phyloP scores from a whole-genome alignment of 768 basidiomycete species.

The Russula brevipes region DNA sequence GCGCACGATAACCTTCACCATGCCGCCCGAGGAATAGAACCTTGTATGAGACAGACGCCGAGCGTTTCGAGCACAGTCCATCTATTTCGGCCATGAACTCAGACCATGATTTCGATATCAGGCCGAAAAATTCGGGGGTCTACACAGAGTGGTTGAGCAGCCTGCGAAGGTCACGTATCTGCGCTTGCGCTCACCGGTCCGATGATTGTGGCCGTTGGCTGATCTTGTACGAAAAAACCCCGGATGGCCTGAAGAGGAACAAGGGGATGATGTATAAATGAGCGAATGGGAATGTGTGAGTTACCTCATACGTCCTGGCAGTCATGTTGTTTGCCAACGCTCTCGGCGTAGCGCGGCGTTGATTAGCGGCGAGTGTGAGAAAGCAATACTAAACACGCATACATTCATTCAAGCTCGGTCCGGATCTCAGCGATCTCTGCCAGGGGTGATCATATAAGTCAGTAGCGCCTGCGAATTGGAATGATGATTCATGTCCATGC shows the following conservation, averaged over 20 bases:
- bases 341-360: too few relatives aligned
- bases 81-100: constrained; percentile 1
- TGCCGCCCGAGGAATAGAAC: constrained; percentile 19
- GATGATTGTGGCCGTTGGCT: not conserved
- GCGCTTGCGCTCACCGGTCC: constrained; percentile 13
- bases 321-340: not conserved
- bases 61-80: not conserved
- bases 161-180: not conserved
- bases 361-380: too few relatives aligned
- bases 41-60: constrained; percentile 12
- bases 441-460: not conserved
- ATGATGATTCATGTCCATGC: too few relatives aligned
- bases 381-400: too few relatives aligned
- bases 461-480: too few relatives aligned
- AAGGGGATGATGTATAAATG: not conserved
- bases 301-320: constrained; percentile 13
- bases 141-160: not conserved
- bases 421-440: too few relatives aligned
- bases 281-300: not conserved
- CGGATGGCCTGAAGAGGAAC: constrained; percentile 11
- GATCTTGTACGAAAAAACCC: constrained; percentile 19
- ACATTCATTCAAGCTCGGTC: too few relatives aligned
- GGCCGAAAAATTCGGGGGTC: constrained; percentile 19
- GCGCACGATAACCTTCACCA: constrained; percentile 16
- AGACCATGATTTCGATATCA: constrained; percentile 15